Base-by-base conservation (phyloP, 108 stramenopile genomes). In the Nannochloropsis gaditana region DNA sequence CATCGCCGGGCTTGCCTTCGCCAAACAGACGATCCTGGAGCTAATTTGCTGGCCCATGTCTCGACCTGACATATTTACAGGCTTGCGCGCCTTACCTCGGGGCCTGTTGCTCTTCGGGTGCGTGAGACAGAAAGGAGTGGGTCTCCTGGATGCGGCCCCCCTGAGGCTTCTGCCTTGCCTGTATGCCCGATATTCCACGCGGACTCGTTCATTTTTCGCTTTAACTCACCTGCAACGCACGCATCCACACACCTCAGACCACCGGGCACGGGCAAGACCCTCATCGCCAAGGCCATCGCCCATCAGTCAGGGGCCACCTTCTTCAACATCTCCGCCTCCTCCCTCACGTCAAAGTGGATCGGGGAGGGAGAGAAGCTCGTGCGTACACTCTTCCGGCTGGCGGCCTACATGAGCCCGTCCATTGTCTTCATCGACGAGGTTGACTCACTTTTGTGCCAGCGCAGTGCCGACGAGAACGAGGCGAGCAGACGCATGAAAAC, bases 311-410 rank as follows among this genome's bases (percentile, higher is more conserved):
- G 95, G 21, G 98, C 99, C 5, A 97, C 96, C 15, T 99, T 99
- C 91, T 99, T 99, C 88, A 93, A 93, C 47, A 99, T 99, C 81
- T 97, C 96, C 9, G 95, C 96, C 84, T 98, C 97, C 17, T 98
- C 98, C 0, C 90, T 99, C 21, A 98, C 96, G 31, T 95, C 94
- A 91, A 99, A 99, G 90, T 99, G 98, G 98, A 98, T 99, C 80
- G 99, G 99, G 2, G 97, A 99, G 82, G 96, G 97, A 44, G 99
- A 99, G 90, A 97, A 97, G 89, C 88, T 98, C 47, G 99, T 99
- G 17, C 89, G 95, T 9, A 95, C 97, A 44, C 87, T 99, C 21
- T 99, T 98, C 89, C 97, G 95, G 2, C 96, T 98, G 44, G 99
- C 99, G 1, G 93, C 92, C 19, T 96, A 94, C 84, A 92, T 93